These are phyloP conservation scores for Obba rivulosa DNA, from an alignment of 768 basidiomycete species.

Conservation along the genomic window DNA sequence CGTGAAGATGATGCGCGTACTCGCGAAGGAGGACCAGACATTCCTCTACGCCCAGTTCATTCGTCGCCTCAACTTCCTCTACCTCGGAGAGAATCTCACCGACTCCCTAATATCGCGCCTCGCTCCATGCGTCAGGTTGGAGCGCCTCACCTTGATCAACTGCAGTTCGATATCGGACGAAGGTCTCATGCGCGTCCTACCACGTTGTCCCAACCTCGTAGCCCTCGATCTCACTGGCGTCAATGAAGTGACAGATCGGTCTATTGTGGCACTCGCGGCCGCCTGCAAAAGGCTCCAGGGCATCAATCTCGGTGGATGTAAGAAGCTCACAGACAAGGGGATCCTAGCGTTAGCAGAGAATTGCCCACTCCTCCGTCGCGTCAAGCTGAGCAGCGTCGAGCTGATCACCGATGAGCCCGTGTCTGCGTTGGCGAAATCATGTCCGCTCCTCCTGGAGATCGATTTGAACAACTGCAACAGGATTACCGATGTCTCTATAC, in stretches of 20 bases:
- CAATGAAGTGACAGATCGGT: conserved; percentile 58
- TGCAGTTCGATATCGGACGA: conserved; percentile 65
- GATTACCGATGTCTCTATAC: conserved; percentile 72
- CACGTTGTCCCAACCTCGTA: conserved; percentile 69
- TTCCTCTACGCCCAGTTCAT: conserved; percentile 88
- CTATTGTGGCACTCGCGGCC: conserved; percentile 65
- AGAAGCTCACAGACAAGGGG: conserved; percentile 70
- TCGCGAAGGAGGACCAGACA: conserved; percentile 59
- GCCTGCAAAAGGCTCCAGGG: conserved; percentile 80
- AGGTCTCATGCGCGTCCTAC: conserved; percentile 59
- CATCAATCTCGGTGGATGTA: conserved; percentile 85
- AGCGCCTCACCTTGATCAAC: conserved; percentile 83
- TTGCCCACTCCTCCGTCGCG: conserved; percentile 77
- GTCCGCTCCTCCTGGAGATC: conserved; percentile 87
- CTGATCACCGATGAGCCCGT: conserved; percentile 74
- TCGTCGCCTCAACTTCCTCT: conserved; percentile 85
- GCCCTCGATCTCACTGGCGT: conserved; percentile 84
- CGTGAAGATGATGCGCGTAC: conserved; percentile 69
- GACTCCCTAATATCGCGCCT: conserved; percentile 73
- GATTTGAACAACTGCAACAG: conserved; percentile 83
- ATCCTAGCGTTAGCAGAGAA: conserved; percentile 69
- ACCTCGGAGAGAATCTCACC: conserved; percentile 60
- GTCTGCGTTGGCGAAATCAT: conserved; percentile 67
- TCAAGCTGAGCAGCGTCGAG: conserved; percentile 81
- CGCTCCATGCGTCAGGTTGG: conserved; percentile 70